Evolutionary conservation across 164 flowering plant genomes (phyloP).

Genomic region (Liriodendron chinense): DNA sequence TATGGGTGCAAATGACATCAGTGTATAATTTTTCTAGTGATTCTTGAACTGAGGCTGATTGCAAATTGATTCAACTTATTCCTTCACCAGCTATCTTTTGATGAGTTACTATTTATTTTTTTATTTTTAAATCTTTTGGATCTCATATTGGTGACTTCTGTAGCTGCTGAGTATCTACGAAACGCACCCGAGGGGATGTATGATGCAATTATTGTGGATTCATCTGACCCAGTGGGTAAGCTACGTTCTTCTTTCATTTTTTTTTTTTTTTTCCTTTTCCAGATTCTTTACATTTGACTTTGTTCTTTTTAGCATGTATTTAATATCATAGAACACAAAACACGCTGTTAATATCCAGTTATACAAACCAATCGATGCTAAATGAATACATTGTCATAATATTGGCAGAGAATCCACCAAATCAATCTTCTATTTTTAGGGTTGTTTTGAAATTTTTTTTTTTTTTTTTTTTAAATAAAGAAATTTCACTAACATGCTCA

Average conservation of each 20-base stretch:
- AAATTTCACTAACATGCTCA: too few relatives aligned
- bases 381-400: too few relatives aligned
- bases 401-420: too few relatives aligned
- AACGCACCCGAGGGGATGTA: constrained; percentile 66
- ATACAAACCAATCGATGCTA: too few relatives aligned
- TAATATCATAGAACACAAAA: not conserved
- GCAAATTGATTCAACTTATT: not conserved
- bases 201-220: constrained; percentile 96
- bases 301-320: not conserved
- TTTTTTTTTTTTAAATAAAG: too few relatives aligned
- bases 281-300: not conserved
- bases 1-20: not conserved
- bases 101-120: not conserved
- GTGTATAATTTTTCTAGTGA: not conserved
- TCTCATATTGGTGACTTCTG: constrained; percentile 22
- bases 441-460: too few relatives aligned
- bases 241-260: not conserved
- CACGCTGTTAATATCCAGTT: not conserved
- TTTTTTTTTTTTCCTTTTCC: not conserved
- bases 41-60: not conserved
- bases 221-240: constrained; percentile 99
- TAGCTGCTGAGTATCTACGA: constrained; percentile 74
- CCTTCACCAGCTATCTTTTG: not conserved
- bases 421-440: too few relatives aligned
- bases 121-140: not conserved